Evolutionary conservation across 495 filamentous ascomycete genomes (phyloP), one percentile per base, ranked within the genome.

Genomic region (Pyrenopolyporus hunteri): DNA sequence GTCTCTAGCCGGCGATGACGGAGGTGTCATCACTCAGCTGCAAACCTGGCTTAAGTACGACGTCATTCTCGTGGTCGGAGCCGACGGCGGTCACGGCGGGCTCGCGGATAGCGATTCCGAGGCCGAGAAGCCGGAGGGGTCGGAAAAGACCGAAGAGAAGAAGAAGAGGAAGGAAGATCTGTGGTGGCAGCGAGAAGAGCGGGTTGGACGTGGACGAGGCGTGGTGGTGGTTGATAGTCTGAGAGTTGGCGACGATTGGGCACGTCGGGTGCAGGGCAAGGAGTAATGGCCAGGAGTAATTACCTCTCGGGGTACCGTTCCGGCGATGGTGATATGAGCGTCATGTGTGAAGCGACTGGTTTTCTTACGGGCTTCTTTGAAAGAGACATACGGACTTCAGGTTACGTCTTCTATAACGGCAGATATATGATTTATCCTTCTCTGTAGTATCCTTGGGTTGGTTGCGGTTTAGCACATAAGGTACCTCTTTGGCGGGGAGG

Each of bases 91-190:
- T 13, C 85, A 90, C 25, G 91, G 91, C 19, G 92, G 91, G 0
- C 80, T 97, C 31, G 90, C 92, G 1, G 93, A 97, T 70, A 96
- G 91, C 57, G 92, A 96, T 55, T 92, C 92, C 26, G 92, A 97
- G 70, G 74, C 77, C 0, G 84, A 86, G 63, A 69, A 69, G 48
- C 71, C 79, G 1, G 81, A 85, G 47, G n/a, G n/a, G n/a, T n/a
- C n/a, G n/a, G n/a, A n/a, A n/a, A n/a, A n/a, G n/a, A n/a, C n/a
- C n/a, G n/a, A n/a, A n/a, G 78, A 78, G 56, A 79, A 80, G 23
- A 82, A 84, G 23, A 80, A 82, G 49, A 50, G 57, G 39, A 47
- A 57, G 3, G 39, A 46, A 9, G 66, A 71, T 32, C 32, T 56
- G 8, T 97, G 93, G 93, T 97, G 91, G 90, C 85, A 93, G 66